phyloP scores from a whole-genome alignment of 1,284 basidiomycete species.

The Moniliophthora roreri region DNA sequence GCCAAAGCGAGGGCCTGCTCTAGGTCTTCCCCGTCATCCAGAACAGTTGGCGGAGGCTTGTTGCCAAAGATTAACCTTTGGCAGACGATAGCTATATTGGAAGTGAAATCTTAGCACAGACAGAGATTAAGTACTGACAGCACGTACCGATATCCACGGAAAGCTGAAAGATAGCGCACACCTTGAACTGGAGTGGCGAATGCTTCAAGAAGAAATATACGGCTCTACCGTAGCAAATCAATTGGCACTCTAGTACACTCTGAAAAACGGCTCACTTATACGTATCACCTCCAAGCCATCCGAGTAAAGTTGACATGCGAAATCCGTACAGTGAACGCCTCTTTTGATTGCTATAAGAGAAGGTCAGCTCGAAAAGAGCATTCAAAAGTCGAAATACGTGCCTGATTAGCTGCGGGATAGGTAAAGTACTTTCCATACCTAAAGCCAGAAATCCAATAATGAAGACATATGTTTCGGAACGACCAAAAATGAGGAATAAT shows the following conservation, averaged over 20 bases:
- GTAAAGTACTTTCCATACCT: conserved; percentile 81
- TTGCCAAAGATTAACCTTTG: conserved; percentile 75
- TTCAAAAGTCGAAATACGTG: conserved; percentile 28
- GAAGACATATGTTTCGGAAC: conserved; percentile 60
- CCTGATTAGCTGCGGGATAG: conserved; percentile 79
- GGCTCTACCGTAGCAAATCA: conserved; percentile 44
- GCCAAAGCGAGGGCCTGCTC: conserved; percentile 67
- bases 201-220: conserved; percentile 74
- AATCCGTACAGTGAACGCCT: conserved; percentile 83
- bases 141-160: conserved; percentile 71
- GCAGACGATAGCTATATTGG: conserved; percentile 57
- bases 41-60: conserved; percentile 49
- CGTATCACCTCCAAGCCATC: conserved; percentile 79
- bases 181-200: conserved; percentile 76
- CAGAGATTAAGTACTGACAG: conserved; percentile 2
- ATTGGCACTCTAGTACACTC: conserved; percentile 5
- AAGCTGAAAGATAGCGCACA: conserved; percentile 79
- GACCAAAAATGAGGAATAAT: conserved; percentile 73
- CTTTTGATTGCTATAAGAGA: conserved; percentile 61
- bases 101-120: neutral
- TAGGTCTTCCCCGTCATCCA: conserved; percentile 63
- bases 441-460: conserved; percentile 77
- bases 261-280: conserved; percentile 63
- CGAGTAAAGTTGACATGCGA: conserved; percentile 75
- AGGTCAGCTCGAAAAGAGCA: conserved; percentile 16